phyloP scores from a whole-genome alignment of 495 filamentous ascomycete genomes.

The Hypoxylon cercidicola region DNA sequence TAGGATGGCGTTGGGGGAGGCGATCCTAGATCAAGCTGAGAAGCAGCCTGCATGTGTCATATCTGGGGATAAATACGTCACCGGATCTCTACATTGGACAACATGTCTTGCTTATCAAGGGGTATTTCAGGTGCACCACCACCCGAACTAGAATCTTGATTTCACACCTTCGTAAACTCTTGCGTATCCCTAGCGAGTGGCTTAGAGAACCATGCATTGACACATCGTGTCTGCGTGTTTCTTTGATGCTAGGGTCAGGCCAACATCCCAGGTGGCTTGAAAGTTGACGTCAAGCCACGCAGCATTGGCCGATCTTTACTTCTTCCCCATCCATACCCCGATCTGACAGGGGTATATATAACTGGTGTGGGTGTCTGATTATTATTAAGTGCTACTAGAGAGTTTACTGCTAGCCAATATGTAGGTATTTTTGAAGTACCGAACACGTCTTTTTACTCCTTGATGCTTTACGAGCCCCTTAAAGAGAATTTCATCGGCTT shows the following conservation, averaged over 20 bases:
- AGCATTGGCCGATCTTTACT: constrained; percentile 13
- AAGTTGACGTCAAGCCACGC: constrained; percentile 38
- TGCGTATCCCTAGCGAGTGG: constrained; percentile 2
- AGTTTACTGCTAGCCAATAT: constrained; percentile 9
- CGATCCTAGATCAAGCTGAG: not conserved
- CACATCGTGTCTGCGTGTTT: not conserved
- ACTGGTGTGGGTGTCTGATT: constrained; percentile 16
- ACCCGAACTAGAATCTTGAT: constrained; percentile 25
- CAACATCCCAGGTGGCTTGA: constrained; percentile 26
- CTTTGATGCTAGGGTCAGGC: constrained; percentile 15
- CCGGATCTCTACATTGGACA: constrained; percentile 19
- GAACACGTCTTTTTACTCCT: constrained; percentile 3
- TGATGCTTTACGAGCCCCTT: not conserved
- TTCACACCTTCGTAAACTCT: constrained; percentile 16
- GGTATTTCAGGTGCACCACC: not conserved
- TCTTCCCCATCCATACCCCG: not conserved
- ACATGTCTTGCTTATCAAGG: constrained; percentile 12
- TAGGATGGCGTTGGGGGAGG: constrained; percentile 1
- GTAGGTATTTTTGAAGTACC: constrained; percentile 27
- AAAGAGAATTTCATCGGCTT: not conserved
- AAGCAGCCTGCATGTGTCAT: constrained; percentile 12
- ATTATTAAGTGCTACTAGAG: constrained; percentile 27
- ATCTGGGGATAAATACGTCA: constrained; percentile 31
- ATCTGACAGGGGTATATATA: constrained; percentile 19
- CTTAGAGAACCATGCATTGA: not conserved